Conservation (phyloP, 345 rosid species). For the Eucalyptus tenuipes region DNA sequence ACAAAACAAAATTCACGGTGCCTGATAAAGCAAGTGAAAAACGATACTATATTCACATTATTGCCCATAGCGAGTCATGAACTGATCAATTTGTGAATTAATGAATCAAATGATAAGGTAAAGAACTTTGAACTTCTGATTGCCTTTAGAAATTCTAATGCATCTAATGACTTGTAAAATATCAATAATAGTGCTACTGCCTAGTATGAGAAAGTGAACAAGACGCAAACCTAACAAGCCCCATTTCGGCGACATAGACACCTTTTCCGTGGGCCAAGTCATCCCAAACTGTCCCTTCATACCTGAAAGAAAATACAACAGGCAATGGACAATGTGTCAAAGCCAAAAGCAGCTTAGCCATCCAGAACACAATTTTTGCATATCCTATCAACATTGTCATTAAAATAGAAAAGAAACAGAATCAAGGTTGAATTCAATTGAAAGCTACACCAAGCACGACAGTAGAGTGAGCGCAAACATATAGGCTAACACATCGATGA, state of each 20-base stretch:
- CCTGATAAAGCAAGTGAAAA: not conserved
- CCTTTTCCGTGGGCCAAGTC: constrained; percentile 96
- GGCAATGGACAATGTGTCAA: not conserved
- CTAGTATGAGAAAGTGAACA: not conserved
- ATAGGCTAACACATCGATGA: not conserved
- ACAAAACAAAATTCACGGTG: not conserved
- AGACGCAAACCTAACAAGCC: constrained; percentile 59
- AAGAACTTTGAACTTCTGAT: not conserved
- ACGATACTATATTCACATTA: not conserved
- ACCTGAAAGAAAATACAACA: constrained; percentile 23
- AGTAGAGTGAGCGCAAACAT: not conserved
- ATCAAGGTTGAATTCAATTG: not conserved
- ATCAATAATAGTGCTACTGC: not conserved
- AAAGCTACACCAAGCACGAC: not conserved
- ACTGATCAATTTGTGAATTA: not conserved
- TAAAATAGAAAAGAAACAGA: not conserved
- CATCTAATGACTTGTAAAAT: not conserved
- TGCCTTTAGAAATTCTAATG: not conserved
- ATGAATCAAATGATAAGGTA: not conserved
- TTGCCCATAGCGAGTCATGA: not conserved
- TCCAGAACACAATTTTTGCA: not conserved
- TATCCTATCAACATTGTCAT: not conserved
- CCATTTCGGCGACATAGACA: constrained; percentile 72
- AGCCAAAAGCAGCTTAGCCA: not conserved
- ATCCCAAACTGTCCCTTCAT: constrained; percentile 97